Conservation (phyloP, 2,329 filamentous ascomycete species). For the Aspergillus viridinutans region DNA sequence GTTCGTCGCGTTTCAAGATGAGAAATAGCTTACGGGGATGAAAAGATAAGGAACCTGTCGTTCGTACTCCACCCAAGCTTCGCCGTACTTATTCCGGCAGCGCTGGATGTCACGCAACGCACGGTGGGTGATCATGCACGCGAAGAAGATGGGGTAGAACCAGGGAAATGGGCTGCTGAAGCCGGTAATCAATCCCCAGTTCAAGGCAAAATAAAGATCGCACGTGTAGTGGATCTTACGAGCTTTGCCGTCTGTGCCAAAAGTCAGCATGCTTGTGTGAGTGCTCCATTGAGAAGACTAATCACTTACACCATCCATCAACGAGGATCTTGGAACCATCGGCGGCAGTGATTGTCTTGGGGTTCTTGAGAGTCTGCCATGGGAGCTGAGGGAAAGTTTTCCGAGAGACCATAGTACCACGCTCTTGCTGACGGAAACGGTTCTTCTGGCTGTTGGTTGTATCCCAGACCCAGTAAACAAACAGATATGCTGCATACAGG, state of each 20-base stretch:
- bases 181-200: slow-evolving; percentile 77
- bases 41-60: slow-evolving; percentile 76
- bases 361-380: slow-evolving; percentile 78
- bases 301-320: slow-evolving; percentile 72
- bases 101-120: slow-evolving; percentile 70
- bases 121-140: slow-evolving; percentile 73
- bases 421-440: slow-evolving; percentile 76
- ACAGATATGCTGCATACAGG: slow-evolving; percentile 69
- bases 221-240: slow-evolving; percentile 79
- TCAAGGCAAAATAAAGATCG: slow-evolving; percentile 71
- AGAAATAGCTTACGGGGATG: slow-evolving; percentile 57
- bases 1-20: neutral
- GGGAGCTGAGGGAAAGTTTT: slow-evolving; percentile 87
- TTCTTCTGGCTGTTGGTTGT: slow-evolving; percentile 93
- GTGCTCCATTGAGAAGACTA: neutral
- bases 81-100: slow-evolving; percentile 74
- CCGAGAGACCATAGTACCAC: slow-evolving; percentile 63
- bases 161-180: slow-evolving; percentile 80
- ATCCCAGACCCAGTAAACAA: slow-evolving; percentile 89
- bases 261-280: slow-evolving; percentile 13
- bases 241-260: slow-evolving; percentile 57
- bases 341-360: slow-evolving; percentile 68
- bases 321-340: slow-evolving; percentile 72
- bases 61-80: slow-evolving; percentile 78
- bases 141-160: slow-evolving; percentile 84